Evolutionary conservation across 2,329 filamentous ascomycete species (phyloP).

Genomic region (Triangularia verruculosa): DNA sequence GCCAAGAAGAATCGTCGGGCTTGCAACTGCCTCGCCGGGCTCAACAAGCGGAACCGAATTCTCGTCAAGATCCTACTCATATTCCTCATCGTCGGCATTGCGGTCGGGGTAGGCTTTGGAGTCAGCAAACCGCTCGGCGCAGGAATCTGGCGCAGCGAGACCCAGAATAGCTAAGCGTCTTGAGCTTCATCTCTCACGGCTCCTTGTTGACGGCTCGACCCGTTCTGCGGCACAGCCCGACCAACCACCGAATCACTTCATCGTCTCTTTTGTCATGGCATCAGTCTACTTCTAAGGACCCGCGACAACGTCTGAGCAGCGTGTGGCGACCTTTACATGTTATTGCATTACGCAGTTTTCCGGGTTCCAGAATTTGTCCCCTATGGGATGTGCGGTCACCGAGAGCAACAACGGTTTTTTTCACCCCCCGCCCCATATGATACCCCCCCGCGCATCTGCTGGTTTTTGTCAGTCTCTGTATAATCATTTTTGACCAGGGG

Average conservation of each 20-base stretch:
- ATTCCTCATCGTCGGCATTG: slow-evolving; percentile 26
- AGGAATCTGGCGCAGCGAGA: slow-evolving; percentile 49
- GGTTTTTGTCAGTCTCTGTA: slow-evolving; percentile 5
- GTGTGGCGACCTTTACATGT: not conserved
- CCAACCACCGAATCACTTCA: not conserved
- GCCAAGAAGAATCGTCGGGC: slow-evolving; percentile 50
- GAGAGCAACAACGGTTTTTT: not conserved
- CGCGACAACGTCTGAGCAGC: slow-evolving; percentile 1
- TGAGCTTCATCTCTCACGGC: not conserved
- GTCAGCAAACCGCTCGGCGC: slow-evolving; percentile 60
- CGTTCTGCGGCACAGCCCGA: slow-evolving; percentile 5
- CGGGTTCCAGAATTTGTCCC: not conserved
- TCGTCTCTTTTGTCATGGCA: slow-evolving; percentile 8
- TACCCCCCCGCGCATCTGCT: slow-evolving; percentile 3
- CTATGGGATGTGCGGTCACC: slow-evolving; percentile 1
- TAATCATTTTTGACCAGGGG: not conserved
- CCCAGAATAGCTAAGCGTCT: slow-evolving; percentile 21
- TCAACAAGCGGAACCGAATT: slow-evolving; percentile 54
- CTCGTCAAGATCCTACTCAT: slow-evolving; percentile 46
- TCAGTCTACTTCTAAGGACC: not conserved
- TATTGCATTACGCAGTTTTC: not conserved
- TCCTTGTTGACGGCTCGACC: not conserved
- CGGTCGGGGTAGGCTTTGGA: slow-evolving; percentile 50
- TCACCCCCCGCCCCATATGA: not conserved
- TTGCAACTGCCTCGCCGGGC: slow-evolving; percentile 51